A percentile compares a stretch with the other conserved stretches of the same genome.
phyloP scores from a whole-genome alignment of 352 stramenopile genomes.

The Phytophthora parvispora region DNA sequence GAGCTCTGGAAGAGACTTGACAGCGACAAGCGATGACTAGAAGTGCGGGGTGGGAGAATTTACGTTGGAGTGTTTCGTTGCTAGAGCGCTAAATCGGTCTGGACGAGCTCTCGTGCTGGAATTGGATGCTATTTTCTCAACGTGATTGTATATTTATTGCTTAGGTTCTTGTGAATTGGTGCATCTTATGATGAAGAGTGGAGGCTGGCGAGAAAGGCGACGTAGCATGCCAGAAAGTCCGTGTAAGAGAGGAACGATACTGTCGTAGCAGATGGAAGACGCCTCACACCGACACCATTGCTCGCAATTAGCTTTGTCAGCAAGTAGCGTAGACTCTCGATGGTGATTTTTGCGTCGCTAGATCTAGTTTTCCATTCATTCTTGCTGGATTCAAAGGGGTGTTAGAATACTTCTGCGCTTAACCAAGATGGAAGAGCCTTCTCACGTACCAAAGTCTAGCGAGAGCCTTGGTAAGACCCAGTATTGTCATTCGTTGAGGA shows the following conservation, averaged over 20 bases:
- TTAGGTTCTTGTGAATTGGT: background rate
- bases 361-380: slow-evolving; percentile 2
- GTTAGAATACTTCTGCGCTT: too few relatives aligned
- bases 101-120: background rate
- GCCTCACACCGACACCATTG: slow-evolving; percentile 31
- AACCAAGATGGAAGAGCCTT: too few relatives aligned
- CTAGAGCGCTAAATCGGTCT: slow-evolving; percentile 19
- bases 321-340: slow-evolving; percentile 51
- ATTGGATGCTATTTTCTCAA: slow-evolving; percentile 20
- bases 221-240: slow-evolving; percentile 72
- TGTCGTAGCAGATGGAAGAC: slow-evolving; percentile 40
- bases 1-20: background rate
- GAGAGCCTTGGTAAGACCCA: slow-evolving; percentile 60
- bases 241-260: slow-evolving; percentile 67
- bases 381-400: slow-evolving; percentile 10
- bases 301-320: slow-evolving; percentile 52
- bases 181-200: slow-evolving; percentile 25
- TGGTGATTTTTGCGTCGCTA: slow-evolving; percentile 1
- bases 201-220: slow-evolving; percentile 49
- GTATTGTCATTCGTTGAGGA: slow-evolving; percentile 47
- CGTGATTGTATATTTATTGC: slow-evolving; percentile 16
- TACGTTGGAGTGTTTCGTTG: slow-evolving; percentile 15
- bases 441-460: slow-evolving; percentile 46
- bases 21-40: slow-evolving; percentile 1
- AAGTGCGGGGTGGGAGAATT: slow-evolving; percentile 5